Evolutionary conservation across 495 filamentous ascomycete genomes (phyloP), one percentile per base, ranked within the genome.

Genomic region (Hypoxylon fuscum): DNA sequence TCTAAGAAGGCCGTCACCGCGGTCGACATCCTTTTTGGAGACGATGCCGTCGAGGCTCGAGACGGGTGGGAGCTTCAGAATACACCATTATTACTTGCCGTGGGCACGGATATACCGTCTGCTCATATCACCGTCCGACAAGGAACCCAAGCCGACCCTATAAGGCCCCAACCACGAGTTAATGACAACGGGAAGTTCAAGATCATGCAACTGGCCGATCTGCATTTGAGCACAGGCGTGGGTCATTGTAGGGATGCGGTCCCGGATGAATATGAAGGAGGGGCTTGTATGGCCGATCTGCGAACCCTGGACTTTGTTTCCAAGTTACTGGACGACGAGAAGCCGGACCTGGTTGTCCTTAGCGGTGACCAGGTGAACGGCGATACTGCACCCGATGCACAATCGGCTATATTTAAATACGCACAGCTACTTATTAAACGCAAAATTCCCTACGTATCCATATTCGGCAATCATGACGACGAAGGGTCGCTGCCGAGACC

Each of bases 391-490:
- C 90, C 88, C 15, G 95, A 98, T 81, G 87, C 88, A n/a, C 93
- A 96, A 6, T 50, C 87, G 81, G 92, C 94, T 5, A 86, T 98
- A 44, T 96, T 96, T 80, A 98, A 98, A 75, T 91, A 92, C 59
- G 92, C 92, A 14, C 88, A 92, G 57, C 79, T 94, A 2, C 85
- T 98, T 45, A 88, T 94, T 59, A 85, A 92, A 68, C 92, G 88
- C 70, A 89, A 90, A 63, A 90, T 97, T 37, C 96, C 95, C 0
- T 98, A 94, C 66, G 94, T 92, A 32, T 86, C 88, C 43, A 98
- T 98, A 51, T 96, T 97, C 68, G 95, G 95, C 37, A 98, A 98
- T 71, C 95, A 98, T 74, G 95, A 98, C 71, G 93, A 98, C 71
- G 94, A 97, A 79, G 90, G 90, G 12, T 83, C 92, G 44, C 81